These are phyloP conservation scores for Herpomyces periplanetae DNA, from an alignment of 2,329 filamentous ascomycete genomes.

Conservation along the genomic window DNA sequence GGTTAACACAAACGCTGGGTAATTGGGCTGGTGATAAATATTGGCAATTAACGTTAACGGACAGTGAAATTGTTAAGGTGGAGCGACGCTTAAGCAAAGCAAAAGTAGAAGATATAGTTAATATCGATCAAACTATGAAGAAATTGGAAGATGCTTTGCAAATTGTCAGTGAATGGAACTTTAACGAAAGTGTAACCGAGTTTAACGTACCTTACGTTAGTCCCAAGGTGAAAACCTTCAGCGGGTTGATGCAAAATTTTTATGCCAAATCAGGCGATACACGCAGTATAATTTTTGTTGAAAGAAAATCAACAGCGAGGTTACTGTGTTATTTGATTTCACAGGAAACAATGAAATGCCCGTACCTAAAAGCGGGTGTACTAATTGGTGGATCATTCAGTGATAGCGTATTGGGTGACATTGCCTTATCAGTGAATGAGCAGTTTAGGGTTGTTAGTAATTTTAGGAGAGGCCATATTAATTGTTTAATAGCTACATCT, in stretches of 20 bases:
- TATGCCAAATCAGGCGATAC: constrained; percentile 18
- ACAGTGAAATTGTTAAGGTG: constrained; percentile 19
- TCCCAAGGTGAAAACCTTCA: constrained; percentile 25
- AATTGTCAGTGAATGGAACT: constrained; percentile 11
- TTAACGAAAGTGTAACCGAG: constrained; percentile 5
- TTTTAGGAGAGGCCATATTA: constrained; percentile 17
- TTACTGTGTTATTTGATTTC: constrained; percentile 28
- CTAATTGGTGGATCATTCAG: constrained; percentile 19
- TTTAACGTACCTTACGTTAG: constrained; percentile 14
- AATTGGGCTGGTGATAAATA: constrained; percentile 48
- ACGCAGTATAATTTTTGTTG: constrained; percentile 59
- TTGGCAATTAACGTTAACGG: constrained; percentile 27
- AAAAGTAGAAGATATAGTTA: constrained; percentile 9
- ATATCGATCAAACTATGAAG: constrained; percentile 1
- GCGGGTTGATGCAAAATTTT: constrained; percentile 17
- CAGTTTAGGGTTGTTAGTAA: constrained; percentile 32
- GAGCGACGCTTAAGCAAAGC: constrained; percentile 15
- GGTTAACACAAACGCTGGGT: constrained; percentile 25
- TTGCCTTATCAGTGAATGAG: constrained; percentile 24
- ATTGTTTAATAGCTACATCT: constrained; percentile 21
- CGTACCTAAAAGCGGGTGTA: constrained; percentile 17
- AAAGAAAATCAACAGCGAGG: constrained; percentile 33
- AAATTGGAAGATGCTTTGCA: too few species aligned
- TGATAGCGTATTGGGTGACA: constrained; percentile 14
- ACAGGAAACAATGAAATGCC: constrained; percentile 15